phyloP scores from a whole-genome alignment of 2,329 filamentous ascomycete species.

The Myriosclerotinia scirpicola region DNA sequence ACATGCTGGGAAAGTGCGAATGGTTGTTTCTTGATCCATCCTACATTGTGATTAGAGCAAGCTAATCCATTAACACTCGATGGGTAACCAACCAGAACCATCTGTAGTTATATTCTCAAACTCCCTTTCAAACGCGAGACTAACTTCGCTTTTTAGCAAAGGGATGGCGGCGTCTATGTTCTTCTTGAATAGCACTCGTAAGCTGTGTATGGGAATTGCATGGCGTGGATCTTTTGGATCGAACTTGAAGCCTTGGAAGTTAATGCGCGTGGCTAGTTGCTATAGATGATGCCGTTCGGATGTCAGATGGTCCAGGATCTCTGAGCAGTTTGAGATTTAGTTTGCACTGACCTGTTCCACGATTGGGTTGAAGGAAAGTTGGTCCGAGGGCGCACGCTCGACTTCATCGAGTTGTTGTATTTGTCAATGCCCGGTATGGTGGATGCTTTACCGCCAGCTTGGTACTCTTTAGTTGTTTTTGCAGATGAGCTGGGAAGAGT shows the following conservation, averaged over 20 bases:
- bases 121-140: neutral
- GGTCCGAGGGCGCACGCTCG: neutral
- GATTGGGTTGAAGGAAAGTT: neutral
- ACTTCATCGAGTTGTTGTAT: neutral
- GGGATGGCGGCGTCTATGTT: neutral
- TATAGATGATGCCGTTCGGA: neutral
- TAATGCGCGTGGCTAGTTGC: neutral
- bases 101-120: neutral
- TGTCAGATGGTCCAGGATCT: neutral
- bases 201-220: neutral
- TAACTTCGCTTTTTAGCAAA: neutral
- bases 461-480: neutral
- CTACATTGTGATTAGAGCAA: neutral
- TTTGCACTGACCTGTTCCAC: neutral
- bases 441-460: neutral
- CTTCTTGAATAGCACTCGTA: neutral
- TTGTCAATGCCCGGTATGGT: neutral
- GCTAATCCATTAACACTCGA: neutral
- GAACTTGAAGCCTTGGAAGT: neutral
- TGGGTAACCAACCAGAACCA: neutral
- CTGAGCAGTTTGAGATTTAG: neutral
- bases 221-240: neutral
- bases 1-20: neutral
- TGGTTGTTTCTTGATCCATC: neutral
- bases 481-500: no score